Percentiles rank a stretch among this genome's conserved stretches.
Evolutionary conservation across 495 filamentous ascomycete species (phyloP).

Genomic region (Penicillium maclennaniae): DNA sequence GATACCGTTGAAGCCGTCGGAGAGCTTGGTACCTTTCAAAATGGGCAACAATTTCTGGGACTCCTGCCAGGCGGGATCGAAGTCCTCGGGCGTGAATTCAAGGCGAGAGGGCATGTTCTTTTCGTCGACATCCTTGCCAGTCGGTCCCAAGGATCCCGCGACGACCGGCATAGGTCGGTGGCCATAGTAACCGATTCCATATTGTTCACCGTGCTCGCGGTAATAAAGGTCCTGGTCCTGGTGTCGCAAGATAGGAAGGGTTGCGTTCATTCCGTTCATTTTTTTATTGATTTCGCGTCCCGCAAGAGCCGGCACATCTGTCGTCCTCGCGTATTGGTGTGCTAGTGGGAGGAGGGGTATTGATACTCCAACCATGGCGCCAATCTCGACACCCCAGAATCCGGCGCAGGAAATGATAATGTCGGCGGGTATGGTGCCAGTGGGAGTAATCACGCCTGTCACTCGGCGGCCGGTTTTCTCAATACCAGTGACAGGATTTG

Average conservation of each 20-base stretch:
- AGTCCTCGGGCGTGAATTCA: constrained; percentile 46
- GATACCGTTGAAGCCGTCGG: constrained; percentile 50
- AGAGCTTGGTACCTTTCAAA: constrained; percentile 37
- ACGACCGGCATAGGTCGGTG: constrained; percentile 49
- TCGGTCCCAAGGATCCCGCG: constrained; percentile 38
- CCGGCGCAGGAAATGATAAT: constrained; percentile 50
- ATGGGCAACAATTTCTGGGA: constrained; percentile 41
- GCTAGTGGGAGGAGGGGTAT: constrained; percentile 49
- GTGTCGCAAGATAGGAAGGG: constrained; percentile 45
- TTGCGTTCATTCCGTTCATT: constrained; percentile 39
- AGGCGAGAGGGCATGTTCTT: constrained; percentile 51
- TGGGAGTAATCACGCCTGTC: constrained; percentile 42
- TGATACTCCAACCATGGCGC: constrained; percentile 45
- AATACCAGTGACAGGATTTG: constrained; percentile 45
- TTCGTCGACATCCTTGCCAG: constrained; percentile 43
- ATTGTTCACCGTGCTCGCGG: constrained; percentile 49
- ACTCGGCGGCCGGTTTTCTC: constrained; percentile 29
- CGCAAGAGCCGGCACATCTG: constrained; percentile 29
- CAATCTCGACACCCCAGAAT: constrained; percentile 53
- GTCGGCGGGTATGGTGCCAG: constrained; percentile 41
- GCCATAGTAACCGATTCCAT: constrained; percentile 52
- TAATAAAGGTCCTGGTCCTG: constrained; percentile 54
- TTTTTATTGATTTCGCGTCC: constrained; percentile 27
- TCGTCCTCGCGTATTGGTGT: constrained; percentile 52
- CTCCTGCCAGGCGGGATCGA: constrained; percentile 46